A percentile compares a stretch with the other conserved stretches of the same genome.
phyloP scores from a whole-genome alignment of 345 rosid species.

The Eucalyptus marginata region DNA sequence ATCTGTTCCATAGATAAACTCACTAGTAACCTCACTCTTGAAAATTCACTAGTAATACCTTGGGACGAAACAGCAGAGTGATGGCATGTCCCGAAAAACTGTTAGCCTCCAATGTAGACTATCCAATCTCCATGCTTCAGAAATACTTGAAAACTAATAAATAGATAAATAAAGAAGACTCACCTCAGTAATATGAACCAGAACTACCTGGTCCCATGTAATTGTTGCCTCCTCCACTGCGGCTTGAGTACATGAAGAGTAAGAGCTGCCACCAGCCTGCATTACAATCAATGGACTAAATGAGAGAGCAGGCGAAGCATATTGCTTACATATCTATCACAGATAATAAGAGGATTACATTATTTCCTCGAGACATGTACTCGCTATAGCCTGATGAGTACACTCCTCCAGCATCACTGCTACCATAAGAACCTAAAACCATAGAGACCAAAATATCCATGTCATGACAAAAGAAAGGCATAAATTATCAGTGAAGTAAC shows the following conservation, averaged over 20 bases:
- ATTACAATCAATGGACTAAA: neutral
- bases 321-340: neutral
- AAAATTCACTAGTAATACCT: slow-evolving; percentile 23
- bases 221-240: slow-evolving; percentile 66
- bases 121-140: neutral
- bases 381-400: slow-evolving; percentile 76
- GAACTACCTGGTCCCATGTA: slow-evolving; percentile 80
- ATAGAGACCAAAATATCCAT: neutral
- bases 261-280: slow-evolving; percentile 88
- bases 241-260: slow-evolving; percentile 82
- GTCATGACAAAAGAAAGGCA: neutral
- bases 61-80: neutral
- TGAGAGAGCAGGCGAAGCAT: neutral
- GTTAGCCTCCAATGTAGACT: neutral
- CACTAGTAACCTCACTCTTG: neutral
- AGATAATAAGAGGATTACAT: slow-evolving; percentile 29
- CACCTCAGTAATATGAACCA: slow-evolving; percentile 83
- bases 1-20: slow-evolving; percentile 60
- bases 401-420: slow-evolving; percentile 67
- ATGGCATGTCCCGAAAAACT: neutral
- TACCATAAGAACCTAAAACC: slow-evolving; percentile 65
- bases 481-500: neutral
- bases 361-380: slow-evolving; percentile 60
- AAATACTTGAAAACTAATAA: neutral
- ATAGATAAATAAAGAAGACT: slow-evolving; percentile 4